Base-by-base conservation (phyloP, 768 basidiomycete species). In the Suillus alpinus region DNA sequence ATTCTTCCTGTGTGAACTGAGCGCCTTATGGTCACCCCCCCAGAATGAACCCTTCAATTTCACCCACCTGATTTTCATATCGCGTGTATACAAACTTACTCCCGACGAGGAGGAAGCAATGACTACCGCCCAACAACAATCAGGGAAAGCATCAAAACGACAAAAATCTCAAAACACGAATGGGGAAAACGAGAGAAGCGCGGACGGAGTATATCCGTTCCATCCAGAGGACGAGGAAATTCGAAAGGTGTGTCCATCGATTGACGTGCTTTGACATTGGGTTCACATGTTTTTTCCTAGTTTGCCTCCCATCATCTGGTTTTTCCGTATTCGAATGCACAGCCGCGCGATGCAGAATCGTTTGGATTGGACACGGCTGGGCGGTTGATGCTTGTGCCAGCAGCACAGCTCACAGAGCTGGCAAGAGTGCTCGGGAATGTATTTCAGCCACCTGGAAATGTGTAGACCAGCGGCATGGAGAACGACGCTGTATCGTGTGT, bases 201-300 rank as follows among this genome's bases (percentile, higher is more conserved):
- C 67, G 2, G 85, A 86, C 57, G 83, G 86, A 0, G 76, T 86
- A 6, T 90, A 87, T 67, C 76, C 85, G 2, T 96, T 92, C 76
- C 94, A 97, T 68, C 87, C 90, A 0, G 95, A 97, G 71, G 95
- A 97, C 72, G 87, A 88, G 44, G 78, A 78, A 44, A 85, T 94
- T 56, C 80, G 82, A 59, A 74, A 85, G 77, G 92, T 91, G 56
- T 49, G 83, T 63, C 26, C 66, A 51, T 31, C 14, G 1, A 44
- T 39, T 13, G 12, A 32, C 4, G 59, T 31, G 16, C 14, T 53
- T 16, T 59, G 34, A 4, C 10, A 13, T 18, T 39, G 46, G 37
- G 41, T 12, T 47, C 50, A 23, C 18, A 13, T 18, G 23, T 14
- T 13, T 5, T 29, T 9, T 32, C 26, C 4, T 59, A 71, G 72